Evolutionary conservation across 495 filamentous ascomycete species (phyloP).

Genomic region (Penicillium taxi): DNA sequence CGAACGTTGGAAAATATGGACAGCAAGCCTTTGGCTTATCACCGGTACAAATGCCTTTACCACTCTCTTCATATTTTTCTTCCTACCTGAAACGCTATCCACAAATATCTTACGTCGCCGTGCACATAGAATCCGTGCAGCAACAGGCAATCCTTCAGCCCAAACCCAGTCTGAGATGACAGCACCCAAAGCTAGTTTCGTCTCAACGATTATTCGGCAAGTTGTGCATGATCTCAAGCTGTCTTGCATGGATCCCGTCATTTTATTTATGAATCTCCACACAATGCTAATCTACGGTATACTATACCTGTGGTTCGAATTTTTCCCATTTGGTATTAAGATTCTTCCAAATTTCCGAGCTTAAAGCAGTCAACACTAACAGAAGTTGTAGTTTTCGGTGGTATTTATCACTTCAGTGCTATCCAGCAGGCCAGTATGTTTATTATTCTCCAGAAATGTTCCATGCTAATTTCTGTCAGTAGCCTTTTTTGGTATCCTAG

Average conservation of each 20-base stretch:
- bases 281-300: constrained; percentile 47
- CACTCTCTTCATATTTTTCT: constrained; percentile 42
- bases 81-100: constrained; percentile 50
- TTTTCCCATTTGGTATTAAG: constrained; percentile 48
- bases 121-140: constrained; percentile 40
- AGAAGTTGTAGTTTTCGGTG: no score
- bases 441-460: no score
- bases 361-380: constrained; percentile 40
- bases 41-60: constrained; percentile 40
- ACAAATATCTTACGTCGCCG: constrained; percentile 49
- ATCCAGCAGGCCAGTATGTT: no score
- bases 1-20: no score
- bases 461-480: no score
- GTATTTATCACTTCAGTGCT: no score
- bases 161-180: constrained; percentile 37
- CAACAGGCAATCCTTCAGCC: constrained; percentile 26
- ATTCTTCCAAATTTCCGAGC: constrained; percentile 42
- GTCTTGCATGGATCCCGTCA: constrained; percentile 41
- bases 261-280: constrained; percentile 47
- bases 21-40: constrained; percentile 43
- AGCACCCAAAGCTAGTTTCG: no score
- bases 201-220: no score
- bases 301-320: constrained; percentile 52
- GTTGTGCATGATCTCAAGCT: no score
- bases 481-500: constrained; percentile 44